Evolutionary conservation across 1,284 basidiomycete genomes (phyloP), one percentile per base, ranked within the genome.

Genomic region (Naganishia cerealis): DNA sequence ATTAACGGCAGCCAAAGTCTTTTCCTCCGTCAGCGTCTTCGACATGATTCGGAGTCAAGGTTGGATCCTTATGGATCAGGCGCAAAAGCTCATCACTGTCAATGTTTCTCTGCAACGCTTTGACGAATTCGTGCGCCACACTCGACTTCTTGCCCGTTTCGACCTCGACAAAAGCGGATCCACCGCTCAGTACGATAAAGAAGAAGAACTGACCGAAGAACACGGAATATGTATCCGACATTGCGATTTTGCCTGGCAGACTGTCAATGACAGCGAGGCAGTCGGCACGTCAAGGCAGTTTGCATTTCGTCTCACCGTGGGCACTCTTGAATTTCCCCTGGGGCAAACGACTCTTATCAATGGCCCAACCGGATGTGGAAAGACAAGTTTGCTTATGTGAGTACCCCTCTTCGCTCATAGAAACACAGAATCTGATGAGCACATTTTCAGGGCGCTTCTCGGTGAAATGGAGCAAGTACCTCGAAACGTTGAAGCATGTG

Each of bases 271-370:
- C 29, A 16, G 15, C 3, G n/a, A 52, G 5, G 59, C 21, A 21
- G 16, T 15, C 9, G 13, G 18, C 3, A 2, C 43, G 16, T 36
- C 59, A n/a, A 13, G 52, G 36, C 29, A 50, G 7, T 50, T n/a
- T 12, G 33, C 26, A 29, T 87, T 86, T 77, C 75, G 76, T 9
- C 81, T 88, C 9, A 75, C 76, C 6, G 80, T 88, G 29, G 79
- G 84, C 3, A 83, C 86, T 69, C 74, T 88, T 0, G 73, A 82
- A 3, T 88, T 89, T 80, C 83, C 83, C 63, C 82, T 79, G 50
- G 84, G 85, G 24, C 77, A 82, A 70, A 80, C 89, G 71, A 88
- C 87, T 74, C 75, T 89, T 38, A 84, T 90, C 63, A 79, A 87
- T 38, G 87, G 88, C 18, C 84, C 87, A 1, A 87, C 80, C 0